A percentile compares a stretch with the other conserved stretches of the same genome.
phyloP scores from a whole-genome alignment of 179 eudicot species.

The Monotropa hypopitys region DNA sequence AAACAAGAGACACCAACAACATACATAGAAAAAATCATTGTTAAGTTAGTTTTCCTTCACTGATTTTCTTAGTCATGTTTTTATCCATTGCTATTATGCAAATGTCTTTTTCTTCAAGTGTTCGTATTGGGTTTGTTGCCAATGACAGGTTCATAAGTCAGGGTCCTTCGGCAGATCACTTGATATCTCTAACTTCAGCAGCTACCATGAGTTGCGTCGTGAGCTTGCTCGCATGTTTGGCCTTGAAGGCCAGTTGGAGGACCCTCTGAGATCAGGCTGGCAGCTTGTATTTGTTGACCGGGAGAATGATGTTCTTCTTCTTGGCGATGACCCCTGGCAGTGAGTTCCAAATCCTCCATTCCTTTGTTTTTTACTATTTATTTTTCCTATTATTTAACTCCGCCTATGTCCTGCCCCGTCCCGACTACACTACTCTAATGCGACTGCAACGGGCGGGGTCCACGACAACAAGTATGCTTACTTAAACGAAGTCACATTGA shows the following conservation, averaged over 20 bases:
- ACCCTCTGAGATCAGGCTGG: constrained; percentile 99
- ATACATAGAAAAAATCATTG: not conserved
- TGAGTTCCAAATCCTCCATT: constrained; percentile 25
- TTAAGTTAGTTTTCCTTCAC: not conserved
- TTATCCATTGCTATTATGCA: not conserved
- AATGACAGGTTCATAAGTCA: constrained; percentile 63
- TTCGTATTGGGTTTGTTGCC: not conserved
- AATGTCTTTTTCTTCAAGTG: not conserved
- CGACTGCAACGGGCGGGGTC: too few relatives aligned
- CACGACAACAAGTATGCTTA: too few relatives aligned
- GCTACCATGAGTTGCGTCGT: constrained; percentile 79
- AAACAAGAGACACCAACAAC: not conserved
- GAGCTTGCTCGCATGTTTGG: constrained; percentile 89
- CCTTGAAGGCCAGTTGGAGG: constrained; percentile 89
- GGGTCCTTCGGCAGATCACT: constrained; percentile 90
- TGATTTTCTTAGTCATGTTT: not conserved
- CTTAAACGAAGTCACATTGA: too few relatives aligned
- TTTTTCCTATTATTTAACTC: not conserved
- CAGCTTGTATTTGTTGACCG: constrained; percentile 99
- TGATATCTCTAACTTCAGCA: constrained; percentile 81
- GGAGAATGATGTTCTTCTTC: constrained; percentile 92
- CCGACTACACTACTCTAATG: too few relatives aligned
- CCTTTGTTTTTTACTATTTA: not conserved
- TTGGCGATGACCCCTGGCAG: constrained; percentile 99
- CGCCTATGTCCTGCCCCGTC: too few relatives aligned